A percentile compares a stretch with the other conserved stretches of the same genome.
Conservation (phyloP, 768 basidiomycete genomes). For the Peribolospora baueri region DNA sequence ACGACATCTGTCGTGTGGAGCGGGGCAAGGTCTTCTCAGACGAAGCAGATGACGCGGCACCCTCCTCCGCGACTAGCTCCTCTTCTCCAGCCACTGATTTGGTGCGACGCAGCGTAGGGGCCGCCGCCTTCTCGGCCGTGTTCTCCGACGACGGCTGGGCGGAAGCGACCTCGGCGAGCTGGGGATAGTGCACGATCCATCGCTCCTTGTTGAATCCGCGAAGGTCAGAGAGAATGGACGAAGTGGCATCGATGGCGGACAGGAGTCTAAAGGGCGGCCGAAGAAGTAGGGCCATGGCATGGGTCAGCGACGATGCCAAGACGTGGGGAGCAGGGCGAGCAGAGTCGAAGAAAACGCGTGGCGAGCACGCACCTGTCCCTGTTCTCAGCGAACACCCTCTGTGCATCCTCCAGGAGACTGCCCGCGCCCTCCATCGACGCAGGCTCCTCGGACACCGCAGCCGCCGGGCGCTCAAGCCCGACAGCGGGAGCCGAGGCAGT, state of each 20-base stretch:
- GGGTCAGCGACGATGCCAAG: too few relatives aligned
- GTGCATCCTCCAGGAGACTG: neutral
- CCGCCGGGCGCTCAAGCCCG: too few relatives aligned
- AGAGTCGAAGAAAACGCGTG: neutral
- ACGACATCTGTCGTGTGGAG: slow-evolving; percentile 3
- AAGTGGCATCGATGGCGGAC: slow-evolving; percentile 48
- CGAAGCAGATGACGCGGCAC: slow-evolving; percentile 9
- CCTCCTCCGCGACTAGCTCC: slow-evolving; percentile 22
- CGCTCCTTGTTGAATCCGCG: slow-evolving; percentile 57
- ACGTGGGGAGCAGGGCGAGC: slow-evolving; percentile 1
- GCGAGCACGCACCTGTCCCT: neutral
- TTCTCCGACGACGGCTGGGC: slow-evolving; percentile 37
- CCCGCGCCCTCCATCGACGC: too few relatives aligned
- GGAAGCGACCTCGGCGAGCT: slow-evolving; percentile 23
- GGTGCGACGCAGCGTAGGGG: slow-evolving; percentile 29
- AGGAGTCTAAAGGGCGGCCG: slow-evolving; percentile 30
- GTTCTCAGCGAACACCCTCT: neutral
- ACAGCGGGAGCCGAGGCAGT: too few relatives aligned
- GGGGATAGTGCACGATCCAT: slow-evolving; percentile 77
- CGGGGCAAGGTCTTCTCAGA: slow-evolving; percentile 10
- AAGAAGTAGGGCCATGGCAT: too few relatives aligned
- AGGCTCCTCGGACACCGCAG: too few relatives aligned
- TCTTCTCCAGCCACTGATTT: slow-evolving; percentile 26
- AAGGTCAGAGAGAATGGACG: slow-evolving; percentile 41
- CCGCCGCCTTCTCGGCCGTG: slow-evolving; percentile 36